A percentile compares a stretch with the other conserved stretches of the same genome.
phyloP scores from a whole-genome alignment of 2,329 filamentous ascomycete species.

The Monosporascus cannonballus region DNA sequence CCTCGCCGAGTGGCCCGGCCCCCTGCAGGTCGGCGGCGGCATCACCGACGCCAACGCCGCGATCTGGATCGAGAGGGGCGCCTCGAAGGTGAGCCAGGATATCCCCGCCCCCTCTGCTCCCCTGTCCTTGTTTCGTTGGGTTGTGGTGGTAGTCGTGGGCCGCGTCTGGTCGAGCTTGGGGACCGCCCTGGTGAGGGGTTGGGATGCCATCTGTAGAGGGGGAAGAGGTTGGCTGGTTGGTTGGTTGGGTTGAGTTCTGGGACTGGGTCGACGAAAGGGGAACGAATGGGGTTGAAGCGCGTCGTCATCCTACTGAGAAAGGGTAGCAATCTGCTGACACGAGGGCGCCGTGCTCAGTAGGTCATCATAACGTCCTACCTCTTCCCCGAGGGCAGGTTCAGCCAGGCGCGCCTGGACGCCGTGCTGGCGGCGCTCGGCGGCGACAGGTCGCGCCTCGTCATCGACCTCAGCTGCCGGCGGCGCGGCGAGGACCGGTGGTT shows the following conservation, averaged over 20 bases:
- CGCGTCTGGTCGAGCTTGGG: too few species aligned
- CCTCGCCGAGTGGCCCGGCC: conserved; percentile 68
- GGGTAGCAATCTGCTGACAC: neutral
- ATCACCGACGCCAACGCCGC: conserved; percentile 80
- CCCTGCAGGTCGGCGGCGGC: conserved; percentile 88
- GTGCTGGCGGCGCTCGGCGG: conserved; percentile 68
- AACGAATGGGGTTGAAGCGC: too few species aligned
- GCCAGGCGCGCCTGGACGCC: conserved; percentile 65
- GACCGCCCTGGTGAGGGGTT: too few species aligned
- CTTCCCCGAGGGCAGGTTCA: conserved; percentile 80
- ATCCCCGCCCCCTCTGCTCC: neutral
- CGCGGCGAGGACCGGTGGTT: conserved; percentile 72
- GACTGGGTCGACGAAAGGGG: too few species aligned
- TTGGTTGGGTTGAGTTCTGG: too few species aligned
- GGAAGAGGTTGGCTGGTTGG: too few species aligned
- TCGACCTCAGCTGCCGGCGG: conserved; percentile 86
- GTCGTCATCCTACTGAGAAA: too few species aligned
- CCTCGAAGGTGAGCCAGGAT: conserved; percentile 65
- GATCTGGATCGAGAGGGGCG: conserved; percentile 81
- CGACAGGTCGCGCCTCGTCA: conserved; percentile 77
- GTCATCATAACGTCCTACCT: conserved; percentile 96
- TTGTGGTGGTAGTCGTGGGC: neutral
- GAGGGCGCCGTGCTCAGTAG: conserved; percentile 40
- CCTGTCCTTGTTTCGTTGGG: neutral
- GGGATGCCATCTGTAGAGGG: too few species aligned